A percentile compares a stretch with the other conserved stretches of the same genome.
These are phyloP conservation scores for Lactarius trivialis DNA, from an alignment of 768 basidiomycete species.

Conservation along the genomic window DNA sequence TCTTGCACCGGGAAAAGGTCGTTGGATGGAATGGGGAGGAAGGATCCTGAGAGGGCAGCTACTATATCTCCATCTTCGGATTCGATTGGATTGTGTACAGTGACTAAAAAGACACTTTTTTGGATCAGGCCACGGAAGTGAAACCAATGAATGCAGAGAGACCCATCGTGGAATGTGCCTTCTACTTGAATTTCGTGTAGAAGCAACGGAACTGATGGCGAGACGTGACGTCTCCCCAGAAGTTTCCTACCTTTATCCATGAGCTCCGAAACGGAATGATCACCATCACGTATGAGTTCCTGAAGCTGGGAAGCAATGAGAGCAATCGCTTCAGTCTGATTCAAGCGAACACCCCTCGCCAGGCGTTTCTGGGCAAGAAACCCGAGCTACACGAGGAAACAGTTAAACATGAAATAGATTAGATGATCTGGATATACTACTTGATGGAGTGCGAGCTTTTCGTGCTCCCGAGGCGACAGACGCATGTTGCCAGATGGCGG, in stretches of 20 bases:
- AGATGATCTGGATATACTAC: conserved; percentile 28
- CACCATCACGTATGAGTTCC: conserved; percentile 90
- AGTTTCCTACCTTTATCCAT: conserved; percentile 90
- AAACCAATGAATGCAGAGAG: conserved; percentile 22
- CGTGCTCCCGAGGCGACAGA: conserved; percentile 67
- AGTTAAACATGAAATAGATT: conserved; percentile 2
- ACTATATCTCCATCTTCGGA: conserved; percentile 70
- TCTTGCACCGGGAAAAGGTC: conserved; percentile 56
- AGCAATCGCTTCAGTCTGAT: conserved; percentile 81
- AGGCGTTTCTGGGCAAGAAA: conserved; percentile 90
- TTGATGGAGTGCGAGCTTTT: conserved; percentile 71
- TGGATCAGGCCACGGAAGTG: conserved; percentile 17
- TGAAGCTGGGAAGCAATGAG: conserved; percentile 91
- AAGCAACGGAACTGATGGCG: conserved; percentile 67
- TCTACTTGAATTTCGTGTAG: conserved; percentile 91
- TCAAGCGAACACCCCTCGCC: conserved; percentile 85
- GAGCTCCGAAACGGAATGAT: conserved; percentile 77
- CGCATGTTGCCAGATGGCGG: conserved; percentile 40
- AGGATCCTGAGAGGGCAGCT: conserved; percentile 91
- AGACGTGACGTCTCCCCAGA: conserved; percentile 83
- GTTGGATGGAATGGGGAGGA: conserved; percentile 71
- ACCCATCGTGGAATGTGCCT: conserved; percentile 88
- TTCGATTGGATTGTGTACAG: conserved; percentile 92
- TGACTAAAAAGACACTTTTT: conserved; percentile 84
- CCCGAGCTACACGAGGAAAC: conserved; percentile 51